Evolutionary conservation across 805 yeast species (phyloP).

Genomic region (Barnettozyma vustinii): DNA sequence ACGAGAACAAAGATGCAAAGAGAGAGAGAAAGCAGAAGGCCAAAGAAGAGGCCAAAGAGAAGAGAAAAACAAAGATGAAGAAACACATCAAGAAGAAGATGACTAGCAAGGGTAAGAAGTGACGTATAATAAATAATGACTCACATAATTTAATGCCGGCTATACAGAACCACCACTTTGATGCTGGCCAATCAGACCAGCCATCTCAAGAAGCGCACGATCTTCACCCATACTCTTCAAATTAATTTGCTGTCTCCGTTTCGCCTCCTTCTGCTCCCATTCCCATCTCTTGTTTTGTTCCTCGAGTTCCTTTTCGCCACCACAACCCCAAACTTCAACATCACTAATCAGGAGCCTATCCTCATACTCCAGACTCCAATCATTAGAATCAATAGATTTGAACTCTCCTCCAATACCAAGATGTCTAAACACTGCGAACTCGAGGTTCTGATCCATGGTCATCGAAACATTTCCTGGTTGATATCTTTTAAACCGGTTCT

Average conservation of each 20-base stretch:
- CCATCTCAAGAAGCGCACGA: conserved; percentile 81
- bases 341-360: conserved; percentile 66
- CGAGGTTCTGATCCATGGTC: conserved; percentile 71
- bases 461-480: conserved; percentile 75
- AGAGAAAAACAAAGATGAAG: conserved; percentile 76
- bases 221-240: conserved; percentile 69
- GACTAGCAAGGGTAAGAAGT: conserved; percentile 48
- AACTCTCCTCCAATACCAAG: conserved; percentile 50
- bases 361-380: conserved; percentile 44
- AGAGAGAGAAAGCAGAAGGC: conserved; percentile 68
- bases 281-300: conserved; percentile 79
- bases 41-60: conserved; percentile 74
- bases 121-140: neutral
- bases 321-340: conserved; percentile 90
- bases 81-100: conserved; percentile 77
- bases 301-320: conserved; percentile 68
- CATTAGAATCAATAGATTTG: conserved; percentile 28
- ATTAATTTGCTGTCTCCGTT: conserved; percentile 69
- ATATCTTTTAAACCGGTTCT: conserved; percentile 39
- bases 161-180: conserved; percentile 46
- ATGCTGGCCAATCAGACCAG: conserved; percentile 50
- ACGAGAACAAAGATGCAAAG: conserved; percentile 73
- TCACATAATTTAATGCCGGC: neutral
- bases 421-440: conserved; percentile 76
- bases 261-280: conserved; percentile 88